Evolutionary conservation across 805 yeast species (phyloP), one percentile per base, ranked within the genome.

Genomic region (Myxozyma geophila): DNA sequence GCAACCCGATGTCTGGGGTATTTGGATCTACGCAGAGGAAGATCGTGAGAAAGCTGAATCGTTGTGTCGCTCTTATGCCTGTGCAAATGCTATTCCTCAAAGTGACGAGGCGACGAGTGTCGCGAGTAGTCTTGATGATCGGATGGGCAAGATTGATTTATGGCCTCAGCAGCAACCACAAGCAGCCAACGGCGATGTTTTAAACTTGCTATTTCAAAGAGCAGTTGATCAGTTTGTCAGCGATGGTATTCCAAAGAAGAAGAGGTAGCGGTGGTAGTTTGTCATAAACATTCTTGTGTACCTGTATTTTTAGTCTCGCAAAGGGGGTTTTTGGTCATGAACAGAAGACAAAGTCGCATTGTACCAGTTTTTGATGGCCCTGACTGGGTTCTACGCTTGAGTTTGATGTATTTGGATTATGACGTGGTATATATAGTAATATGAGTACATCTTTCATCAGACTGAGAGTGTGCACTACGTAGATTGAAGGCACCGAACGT

Each of bases 1-100:
- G 37, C 64, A 51, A 50, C 64, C 68, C 12, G 68, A 65, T 44
- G 67, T 65, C 10, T 65, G 68, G 68, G 68, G 68, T n/a, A n/a
- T 63, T 19, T 65, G 68, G 68, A 63, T 65, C 13, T 65, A 65
- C 37, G 58, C 23, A 35, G 52, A 56, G 33, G 35, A 40, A 2
- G 67, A 65, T 43, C 54, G 68, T 10, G 58, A 39, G 23, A 21
- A 8, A 15, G 62, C 64, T 15, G 68, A 65, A 35, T 12, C n/a
- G 15, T 5, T 59, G 13, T 65, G 68, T 48, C 44, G 61, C 19
- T 15, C n/a, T 13, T 52, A 28, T 21, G n/a, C 59, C 13, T 28
- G 28, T 28, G 28, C 28, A 28, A 28, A 28, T 5, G 28, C 28
- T 28, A 5, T 5, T 28, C 28, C 28, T 28, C 28, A 28, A 28